These are phyloP conservation scores for Centella asiatica DNA, from an alignment of 129 eudicot species.

Conservation along the genomic window DNA sequence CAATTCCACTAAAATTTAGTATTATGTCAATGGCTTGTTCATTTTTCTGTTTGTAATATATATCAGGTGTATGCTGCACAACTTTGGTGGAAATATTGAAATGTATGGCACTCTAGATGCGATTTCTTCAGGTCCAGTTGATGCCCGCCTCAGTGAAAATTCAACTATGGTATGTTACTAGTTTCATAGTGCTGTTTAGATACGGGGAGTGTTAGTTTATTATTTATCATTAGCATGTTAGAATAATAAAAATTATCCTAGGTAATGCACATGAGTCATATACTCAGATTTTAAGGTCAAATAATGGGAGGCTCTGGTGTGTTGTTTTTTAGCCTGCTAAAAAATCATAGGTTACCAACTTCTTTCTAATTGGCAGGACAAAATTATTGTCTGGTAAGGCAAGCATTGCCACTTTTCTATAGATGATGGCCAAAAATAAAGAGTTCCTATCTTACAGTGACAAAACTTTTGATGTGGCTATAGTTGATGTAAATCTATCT, in stretches of 20 bases:
- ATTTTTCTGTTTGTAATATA: not conserved
- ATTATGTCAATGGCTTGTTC: not conserved
- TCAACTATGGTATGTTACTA: constrained; percentile 74
- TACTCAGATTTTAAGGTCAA: too few relatives aligned
- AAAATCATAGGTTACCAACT: too few relatives aligned
- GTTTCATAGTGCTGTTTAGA: not conserved
- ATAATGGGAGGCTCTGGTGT: too few relatives aligned
- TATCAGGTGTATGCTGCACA: constrained; percentile 97
- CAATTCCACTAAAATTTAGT: not conserved
- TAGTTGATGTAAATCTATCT: too few relatives aligned
- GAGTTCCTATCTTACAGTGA: too few relatives aligned
- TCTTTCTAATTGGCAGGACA: not conserved
- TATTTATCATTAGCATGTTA: too few relatives aligned
- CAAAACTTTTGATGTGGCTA: too few relatives aligned
- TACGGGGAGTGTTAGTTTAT: not conserved
- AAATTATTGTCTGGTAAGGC: not conserved
- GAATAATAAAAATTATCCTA: too few relatives aligned
- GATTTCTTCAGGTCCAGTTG: constrained; percentile 83
- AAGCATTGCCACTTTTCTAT: not conserved
- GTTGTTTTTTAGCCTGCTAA: too few relatives aligned
- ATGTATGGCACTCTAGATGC: constrained; percentile 93
- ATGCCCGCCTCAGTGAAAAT: constrained; percentile 73
- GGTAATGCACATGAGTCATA: too few relatives aligned
- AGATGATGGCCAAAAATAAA: too few relatives aligned
- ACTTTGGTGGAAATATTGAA: constrained; percentile 96